phyloP scores from a whole-genome alignment of 768 basidiomycete species.

The Heimioporus sp. region DNA sequence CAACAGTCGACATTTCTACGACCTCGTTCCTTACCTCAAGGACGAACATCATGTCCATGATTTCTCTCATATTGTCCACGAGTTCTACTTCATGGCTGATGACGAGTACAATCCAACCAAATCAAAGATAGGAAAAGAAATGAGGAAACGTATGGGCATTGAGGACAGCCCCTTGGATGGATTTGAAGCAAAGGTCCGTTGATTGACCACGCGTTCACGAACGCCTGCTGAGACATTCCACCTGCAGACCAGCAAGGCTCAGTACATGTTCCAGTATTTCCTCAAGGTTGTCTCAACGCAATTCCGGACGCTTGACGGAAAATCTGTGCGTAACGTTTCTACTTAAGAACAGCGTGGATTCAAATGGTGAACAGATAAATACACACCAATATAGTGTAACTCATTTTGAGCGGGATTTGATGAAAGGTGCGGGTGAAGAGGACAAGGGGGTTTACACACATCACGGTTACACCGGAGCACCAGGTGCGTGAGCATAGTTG shows the following conservation, averaged over 20 bases:
- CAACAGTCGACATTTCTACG: slow-evolving; percentile 73
- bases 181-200: slow-evolving; percentile 52
- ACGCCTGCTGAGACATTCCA: neutral
- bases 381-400: slow-evolving; percentile 96
- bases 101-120: slow-evolving; percentile 77
- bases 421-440: slow-evolving; percentile 56
- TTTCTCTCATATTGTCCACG: slow-evolving; percentile 86
- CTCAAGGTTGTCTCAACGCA: slow-evolving; percentile 97
- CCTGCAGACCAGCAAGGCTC: slow-evolving; percentile 64
- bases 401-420: slow-evolving; percentile 91
- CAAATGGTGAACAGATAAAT: slow-evolving; percentile 51
- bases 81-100: slow-evolving; percentile 75
- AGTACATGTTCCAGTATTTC: slow-evolving; percentile 99
- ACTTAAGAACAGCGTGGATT: slow-evolving; percentile 2
- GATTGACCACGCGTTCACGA: neutral
- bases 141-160: slow-evolving; percentile 75
- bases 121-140: slow-evolving; percentile 53
- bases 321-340: slow-evolving; percentile 44
- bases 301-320: slow-evolving; percentile 80
- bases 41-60: slow-evolving; percentile 89
- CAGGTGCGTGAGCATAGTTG: slow-evolving; percentile 38
- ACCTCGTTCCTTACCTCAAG: slow-evolving; percentile 91
- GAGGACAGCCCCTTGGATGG: slow-evolving; percentile 74
- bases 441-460: slow-evolving; percentile 66
- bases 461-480: slow-evolving; percentile 73